Conservation (phyloP, 2,329 filamentous ascomycete genomes). For the Diaporthe citri region DNA sequence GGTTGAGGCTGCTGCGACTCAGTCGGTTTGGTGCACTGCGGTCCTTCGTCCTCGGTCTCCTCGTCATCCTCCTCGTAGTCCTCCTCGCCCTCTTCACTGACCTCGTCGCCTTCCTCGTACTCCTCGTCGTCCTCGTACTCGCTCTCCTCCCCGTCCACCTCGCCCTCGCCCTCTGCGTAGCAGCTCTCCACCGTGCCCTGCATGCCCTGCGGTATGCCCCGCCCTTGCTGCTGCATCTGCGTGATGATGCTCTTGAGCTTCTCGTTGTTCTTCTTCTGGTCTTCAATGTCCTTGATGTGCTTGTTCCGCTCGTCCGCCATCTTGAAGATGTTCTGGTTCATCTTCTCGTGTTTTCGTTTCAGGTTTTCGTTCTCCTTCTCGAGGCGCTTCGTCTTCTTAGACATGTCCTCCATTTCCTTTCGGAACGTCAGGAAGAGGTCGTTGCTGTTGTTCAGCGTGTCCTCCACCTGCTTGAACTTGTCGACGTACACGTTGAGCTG, state of each 20-base stretch:
- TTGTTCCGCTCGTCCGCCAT: slow-evolving; percentile 95
- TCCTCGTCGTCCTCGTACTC: slow-evolving; percentile 75
- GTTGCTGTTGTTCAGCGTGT: slow-evolving; percentile 98
- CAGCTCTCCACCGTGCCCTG: slow-evolving; percentile 70
- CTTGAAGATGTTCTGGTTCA: slow-evolving; percentile 93
- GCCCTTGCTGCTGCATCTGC: slow-evolving; percentile 94
- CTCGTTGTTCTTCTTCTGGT: slow-evolving; percentile 85
- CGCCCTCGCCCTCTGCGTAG: slow-evolving; percentile 67
- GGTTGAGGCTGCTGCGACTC: slow-evolving; percentile 53
- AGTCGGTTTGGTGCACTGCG: slow-evolving; percentile 48
- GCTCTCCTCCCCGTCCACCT: slow-evolving; percentile 68
- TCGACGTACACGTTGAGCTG: slow-evolving; percentile 99
- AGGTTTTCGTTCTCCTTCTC: slow-evolving; percentile 96
- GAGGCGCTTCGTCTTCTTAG: slow-evolving; percentile 95
- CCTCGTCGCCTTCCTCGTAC: slow-evolving; percentile 72
- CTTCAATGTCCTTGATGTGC: slow-evolving; percentile 81
- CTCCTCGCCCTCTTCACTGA: slow-evolving; percentile 75
- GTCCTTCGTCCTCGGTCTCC: slow-evolving; percentile 51
- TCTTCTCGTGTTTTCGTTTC: slow-evolving; percentile 92
- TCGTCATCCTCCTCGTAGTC: slow-evolving; percentile 54
- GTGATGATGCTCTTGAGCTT: slow-evolving; percentile 96
- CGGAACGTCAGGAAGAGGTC: slow-evolving; percentile 96
- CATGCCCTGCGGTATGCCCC: slow-evolving; percentile 77
- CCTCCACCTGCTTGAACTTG: slow-evolving; percentile 99
- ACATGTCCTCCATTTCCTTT: slow-evolving; percentile 99